Conservation (phyloP, 2,329 filamentous ascomycete species). For the Emergomyces orientalis region DNA sequence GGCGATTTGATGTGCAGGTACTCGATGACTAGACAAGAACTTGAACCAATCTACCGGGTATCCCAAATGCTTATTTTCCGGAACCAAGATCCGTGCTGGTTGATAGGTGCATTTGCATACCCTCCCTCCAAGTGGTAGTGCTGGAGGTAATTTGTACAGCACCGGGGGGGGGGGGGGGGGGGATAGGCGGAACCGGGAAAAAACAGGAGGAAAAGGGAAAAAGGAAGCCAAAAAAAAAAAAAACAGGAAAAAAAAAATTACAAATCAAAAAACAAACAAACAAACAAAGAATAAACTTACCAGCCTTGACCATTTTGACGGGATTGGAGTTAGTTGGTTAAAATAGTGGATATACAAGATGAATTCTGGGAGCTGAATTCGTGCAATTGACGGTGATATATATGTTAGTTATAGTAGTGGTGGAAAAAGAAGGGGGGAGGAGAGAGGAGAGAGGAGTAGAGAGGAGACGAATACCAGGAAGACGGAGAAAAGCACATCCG, state of each 20-base stretch:
- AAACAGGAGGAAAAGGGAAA: constrained; percentile 10
- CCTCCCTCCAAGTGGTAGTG: no score
- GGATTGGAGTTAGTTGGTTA: constrained; percentile 31
- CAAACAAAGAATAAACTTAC: constrained; percentile 46
- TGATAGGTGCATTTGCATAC: no score
- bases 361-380: background rate
- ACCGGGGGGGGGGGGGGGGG: no score
- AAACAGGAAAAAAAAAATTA: background rate
- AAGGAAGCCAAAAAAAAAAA: background rate
- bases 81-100: constrained; percentile 12
- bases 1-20: no score
- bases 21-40: background rate
- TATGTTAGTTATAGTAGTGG: background rate
- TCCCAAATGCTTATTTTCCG: constrained; percentile 10
- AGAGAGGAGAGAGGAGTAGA: constrained; percentile 12
- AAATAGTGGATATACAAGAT: constrained; percentile 16
- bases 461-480: constrained; percentile 20
- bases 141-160: no score
- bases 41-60: constrained; percentile 5
- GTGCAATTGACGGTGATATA: background rate
- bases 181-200: background rate
- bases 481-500: background rate
- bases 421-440: background rate
- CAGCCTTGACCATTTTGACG: constrained; percentile 97
- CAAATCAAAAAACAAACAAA: constrained; percentile 15